A percentile compares a stretch with the other conserved stretches of the same genome.
Conservation (phyloP, 306 rosid genomes). For the Citrullus amarus region DNA sequence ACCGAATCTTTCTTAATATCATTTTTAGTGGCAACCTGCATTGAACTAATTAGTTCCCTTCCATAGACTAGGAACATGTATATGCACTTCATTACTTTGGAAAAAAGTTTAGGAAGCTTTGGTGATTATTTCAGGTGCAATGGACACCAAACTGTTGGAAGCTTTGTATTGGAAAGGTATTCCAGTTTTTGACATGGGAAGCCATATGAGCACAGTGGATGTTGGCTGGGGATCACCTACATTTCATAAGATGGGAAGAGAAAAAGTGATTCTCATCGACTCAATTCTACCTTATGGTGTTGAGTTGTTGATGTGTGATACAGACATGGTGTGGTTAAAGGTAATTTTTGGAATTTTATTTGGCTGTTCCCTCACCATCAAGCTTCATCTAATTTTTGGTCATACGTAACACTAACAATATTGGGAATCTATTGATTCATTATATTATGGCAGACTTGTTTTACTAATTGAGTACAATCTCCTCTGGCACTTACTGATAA, state of each 20-base stretch:
- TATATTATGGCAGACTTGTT: background rate
- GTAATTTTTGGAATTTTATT: conserved; percentile 22
- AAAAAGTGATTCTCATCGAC: conserved; percentile 77
- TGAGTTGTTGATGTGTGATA: conserved; percentile 94
- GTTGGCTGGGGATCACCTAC: conserved; percentile 99
- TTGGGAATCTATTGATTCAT: background rate
- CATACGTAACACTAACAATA: background rate
- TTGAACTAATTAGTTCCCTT: background rate
- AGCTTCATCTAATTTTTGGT: background rate
- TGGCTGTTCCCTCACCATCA: background rate
- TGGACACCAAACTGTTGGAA: conserved; percentile 88
- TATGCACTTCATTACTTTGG: conserved; percentile 1
- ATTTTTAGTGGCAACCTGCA: background rate
- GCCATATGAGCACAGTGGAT: conserved; percentile 92
- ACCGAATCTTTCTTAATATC: background rate
- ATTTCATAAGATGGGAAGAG: conserved; percentile 98
- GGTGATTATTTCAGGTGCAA: conserved; percentile 62
- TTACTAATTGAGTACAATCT: background rate
- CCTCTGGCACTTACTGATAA: background rate
- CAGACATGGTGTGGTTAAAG: conserved; percentile 99
- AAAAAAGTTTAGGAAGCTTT: conserved; percentile 11
- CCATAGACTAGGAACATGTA: background rate
- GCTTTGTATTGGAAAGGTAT: conserved; percentile 89
- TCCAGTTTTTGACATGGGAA: conserved; percentile 95
- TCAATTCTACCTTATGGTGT: conserved; percentile 71